These are phyloP conservation scores for Penstemon davidsonii DNA, from an alignment of 257 asterid species.

Conservation along the genomic window DNA sequence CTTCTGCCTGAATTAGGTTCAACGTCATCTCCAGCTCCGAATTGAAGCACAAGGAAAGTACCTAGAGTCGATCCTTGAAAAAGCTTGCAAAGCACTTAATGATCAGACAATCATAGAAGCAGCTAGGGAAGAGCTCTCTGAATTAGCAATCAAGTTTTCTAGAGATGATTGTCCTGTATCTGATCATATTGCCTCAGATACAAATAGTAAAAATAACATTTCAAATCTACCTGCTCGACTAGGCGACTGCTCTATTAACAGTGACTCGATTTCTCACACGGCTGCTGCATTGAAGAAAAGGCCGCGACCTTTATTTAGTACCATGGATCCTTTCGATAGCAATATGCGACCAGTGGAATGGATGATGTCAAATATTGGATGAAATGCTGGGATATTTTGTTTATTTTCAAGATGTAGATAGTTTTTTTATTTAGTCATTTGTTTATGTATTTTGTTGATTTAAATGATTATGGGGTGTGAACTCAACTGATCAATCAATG, in stretches of 20 bases:
- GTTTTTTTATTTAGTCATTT: constrained; percentile 4
- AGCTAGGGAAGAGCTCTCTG: constrained; percentile 64
- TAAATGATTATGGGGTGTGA: background rate
- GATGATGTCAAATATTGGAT: constrained; percentile 60
- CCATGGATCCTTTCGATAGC: constrained; percentile 46
- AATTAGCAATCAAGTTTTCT: constrained; percentile 64
- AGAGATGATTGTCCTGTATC: constrained; percentile 44
- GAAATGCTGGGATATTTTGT: constrained; percentile 12
- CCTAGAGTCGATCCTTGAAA: constrained; percentile 53
- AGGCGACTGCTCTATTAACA: constrained; percentile 53
- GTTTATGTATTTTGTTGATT: background rate
- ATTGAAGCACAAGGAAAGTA: constrained; percentile 65
- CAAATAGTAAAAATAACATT: constrained; percentile 30
- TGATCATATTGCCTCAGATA: constrained; percentile 26
- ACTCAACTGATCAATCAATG: constrained; percentile 20
- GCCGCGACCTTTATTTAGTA: constrained; percentile 43
- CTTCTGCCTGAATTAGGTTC: constrained; percentile 39
- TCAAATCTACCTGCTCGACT: constrained; percentile 47
- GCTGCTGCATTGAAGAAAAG: constrained; percentile 62
- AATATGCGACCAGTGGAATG: constrained; percentile 60
- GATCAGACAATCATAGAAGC: constrained; percentile 58
- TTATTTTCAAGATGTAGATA: constrained; percentile 8
- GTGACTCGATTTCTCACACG: constrained; percentile 46
- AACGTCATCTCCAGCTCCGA: constrained; percentile 49
- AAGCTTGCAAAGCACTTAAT: constrained; percentile 58